Evolutionary conservation across 2,329 filamentous ascomycete species (phyloP), one percentile per base, ranked within the genome.

Genomic region (Monosporascus sp.): DNA sequence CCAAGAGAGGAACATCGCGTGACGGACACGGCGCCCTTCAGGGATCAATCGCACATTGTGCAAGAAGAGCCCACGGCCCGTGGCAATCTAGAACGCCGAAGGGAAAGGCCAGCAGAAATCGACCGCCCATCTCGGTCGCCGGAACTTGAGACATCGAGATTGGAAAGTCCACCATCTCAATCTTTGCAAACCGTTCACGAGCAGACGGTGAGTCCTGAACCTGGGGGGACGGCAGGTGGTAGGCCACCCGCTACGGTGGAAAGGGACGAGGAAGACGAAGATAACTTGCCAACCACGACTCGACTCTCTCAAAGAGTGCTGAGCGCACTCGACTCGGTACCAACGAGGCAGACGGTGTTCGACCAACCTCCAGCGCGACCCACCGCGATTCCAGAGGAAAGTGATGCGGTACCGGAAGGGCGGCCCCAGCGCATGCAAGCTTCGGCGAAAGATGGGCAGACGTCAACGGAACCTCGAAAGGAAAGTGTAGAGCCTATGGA

Each of bases 231-330:
- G n/a, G 22, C 37, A 40, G 17, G n/a, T 24, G n/a, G n/a, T 24
- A 72, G 74, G 53, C 73, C 76, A 14, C 77, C 75, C 3, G 66
- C 74, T 14, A 74, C 79, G 1, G 68, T 67, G 15, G 79, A 84
- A 55, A 72, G 77, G 49, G 65, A 71, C 38, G 73, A 75, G 22
- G 73, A 77, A 48, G 71, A 76, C 37, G 59, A 68, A 5, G 51
- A 53, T 9, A 31, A 50, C 49, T 20, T 60, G 7, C 59, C 55
- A n/a, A 24, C 43, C 24, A 37, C 20, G 8, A 46, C 22, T 9
- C 53, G 44, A 24, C 51, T 55, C 15, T 57, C 63, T 26, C 61
- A 60, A 37, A 64, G 53, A 45, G 60, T 65, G 20, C 56, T 60
- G n/a, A 60, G 66, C 24, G 65, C 64, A 7, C 45, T 72, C 9